Percentiles rank a stretch among this genome's conserved stretches.
These are phyloP conservation scores for Verbascum thapsus DNA, from an alignment of 257 asterid genomes.

Conservation along the genomic window DNA sequence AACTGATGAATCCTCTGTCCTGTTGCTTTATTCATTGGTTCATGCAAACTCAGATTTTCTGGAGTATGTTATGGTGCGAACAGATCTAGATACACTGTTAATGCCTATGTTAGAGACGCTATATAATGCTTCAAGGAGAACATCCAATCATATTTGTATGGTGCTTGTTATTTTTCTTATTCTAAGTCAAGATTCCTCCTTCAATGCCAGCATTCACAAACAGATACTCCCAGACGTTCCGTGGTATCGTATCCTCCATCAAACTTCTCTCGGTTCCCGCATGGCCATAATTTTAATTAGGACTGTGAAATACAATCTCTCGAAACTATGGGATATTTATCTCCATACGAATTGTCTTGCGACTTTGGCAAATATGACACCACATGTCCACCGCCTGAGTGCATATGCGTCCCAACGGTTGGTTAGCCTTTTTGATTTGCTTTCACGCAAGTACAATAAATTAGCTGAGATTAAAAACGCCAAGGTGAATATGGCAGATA, in stretches of 20 bases:
- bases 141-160: constrained; percentile 91
- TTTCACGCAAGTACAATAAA: constrained; percentile 82
- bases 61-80: constrained; percentile 97
- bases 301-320: constrained; percentile 62
- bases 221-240: constrained; percentile 79
- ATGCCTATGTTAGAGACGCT: constrained; percentile 94
- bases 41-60: constrained; percentile 91
- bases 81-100: constrained; percentile 94
- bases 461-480: constrained; percentile 85
- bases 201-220: constrained; percentile 84
- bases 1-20: constrained; percentile 82
- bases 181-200: constrained; percentile 93
- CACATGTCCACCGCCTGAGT: constrained; percentile 65
- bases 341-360: constrained; percentile 78
- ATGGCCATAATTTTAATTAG: constrained; percentile 79
- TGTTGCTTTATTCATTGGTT: constrained; percentile 88
- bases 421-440: constrained; percentile 72
- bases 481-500: constrained; percentile 59
- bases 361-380: constrained; percentile 71
- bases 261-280: constrained; percentile 66
- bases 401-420: constrained; percentile 69
- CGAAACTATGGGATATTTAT: constrained; percentile 66
- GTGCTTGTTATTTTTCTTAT: constrained; percentile 86
- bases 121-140: constrained; percentile 78
- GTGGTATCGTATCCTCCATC: constrained; percentile 56